Percentiles rank a stretch among this genome's conserved stretches.
Conservation (phyloP, 345 rosid species). For the Eucalyptus virginea region DNA sequence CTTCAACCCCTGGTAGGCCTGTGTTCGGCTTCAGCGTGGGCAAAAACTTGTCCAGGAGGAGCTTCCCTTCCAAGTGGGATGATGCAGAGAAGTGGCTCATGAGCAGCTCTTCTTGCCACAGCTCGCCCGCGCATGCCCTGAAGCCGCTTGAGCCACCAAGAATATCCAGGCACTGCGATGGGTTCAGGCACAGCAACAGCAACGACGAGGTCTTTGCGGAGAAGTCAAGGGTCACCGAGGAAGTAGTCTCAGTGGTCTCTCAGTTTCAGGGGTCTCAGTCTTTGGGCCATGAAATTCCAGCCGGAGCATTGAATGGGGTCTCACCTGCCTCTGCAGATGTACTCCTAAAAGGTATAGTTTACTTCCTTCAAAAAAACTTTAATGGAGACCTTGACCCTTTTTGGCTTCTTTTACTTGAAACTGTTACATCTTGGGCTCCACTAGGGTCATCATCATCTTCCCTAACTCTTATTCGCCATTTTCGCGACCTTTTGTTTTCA, state of each 20-base stretch:
- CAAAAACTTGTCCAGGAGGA: constrained; percentile 40
- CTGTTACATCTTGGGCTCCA: not conserved
- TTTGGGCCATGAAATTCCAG: not conserved
- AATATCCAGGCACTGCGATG: constrained; percentile 17
- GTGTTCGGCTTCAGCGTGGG: constrained; percentile 53
- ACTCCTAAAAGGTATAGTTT: constrained; percentile 49
- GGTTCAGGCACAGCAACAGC: constrained; percentile 12
- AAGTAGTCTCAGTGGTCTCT: constrained; percentile 16
- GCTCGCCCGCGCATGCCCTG: constrained; percentile 55
- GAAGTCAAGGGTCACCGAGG: constrained; percentile 54
- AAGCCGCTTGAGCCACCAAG: constrained; percentile 11
- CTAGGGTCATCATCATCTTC: not conserved
- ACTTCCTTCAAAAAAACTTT: not conserved
- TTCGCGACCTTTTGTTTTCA: not conserved
- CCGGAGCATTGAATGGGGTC: constrained; percentile 22
- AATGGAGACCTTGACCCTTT: not conserved
- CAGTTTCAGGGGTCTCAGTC: not conserved
- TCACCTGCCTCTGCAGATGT: constrained; percentile 27
- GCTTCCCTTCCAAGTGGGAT: constrained; percentile 92
- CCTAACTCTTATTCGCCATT: not conserved
- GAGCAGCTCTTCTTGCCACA: constrained; percentile 32
- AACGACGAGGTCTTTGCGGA: constrained; percentile 38
- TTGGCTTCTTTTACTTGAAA: not conserved
- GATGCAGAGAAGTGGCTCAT: constrained; percentile 94
- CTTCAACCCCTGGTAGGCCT: constrained; percentile 77